phyloP scores from a whole-genome alignment of 2,329 filamentous ascomycete species.

The Hypoxylon sp. region DNA sequence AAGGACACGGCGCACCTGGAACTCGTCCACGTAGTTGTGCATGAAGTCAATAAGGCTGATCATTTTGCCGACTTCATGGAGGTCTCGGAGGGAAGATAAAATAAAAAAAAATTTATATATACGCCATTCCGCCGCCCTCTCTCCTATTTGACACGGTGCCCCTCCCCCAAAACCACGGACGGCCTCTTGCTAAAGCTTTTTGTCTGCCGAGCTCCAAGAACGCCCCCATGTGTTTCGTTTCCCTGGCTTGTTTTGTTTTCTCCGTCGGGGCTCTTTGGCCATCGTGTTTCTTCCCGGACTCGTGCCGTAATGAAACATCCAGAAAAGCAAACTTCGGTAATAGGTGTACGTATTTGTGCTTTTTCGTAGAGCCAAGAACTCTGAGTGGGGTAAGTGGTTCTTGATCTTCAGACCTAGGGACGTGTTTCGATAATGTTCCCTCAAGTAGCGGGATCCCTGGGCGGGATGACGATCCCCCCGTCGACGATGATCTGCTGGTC shows the following conservation, averaged over 20 bases:
- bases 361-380: too few species aligned
- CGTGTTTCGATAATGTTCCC: neutral
- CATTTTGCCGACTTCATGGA: neutral
- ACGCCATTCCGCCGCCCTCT: neutral
- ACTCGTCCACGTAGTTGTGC: neutral
- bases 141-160: constrained; percentile 19
- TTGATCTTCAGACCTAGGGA: neutral
- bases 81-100: too few species aligned
- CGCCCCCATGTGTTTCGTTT: constrained; percentile 11
- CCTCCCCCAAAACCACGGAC: neutral
- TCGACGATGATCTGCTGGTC: constrained; percentile 74
- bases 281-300: neutral
- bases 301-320: neutral
- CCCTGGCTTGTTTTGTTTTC: neutral
- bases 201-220: constrained; percentile 24
- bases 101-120: too few species aligned
- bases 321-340: too few species aligned
- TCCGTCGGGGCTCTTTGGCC: too few species aligned
- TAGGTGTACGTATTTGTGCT: too few species aligned
- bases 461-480: constrained; percentile 56
- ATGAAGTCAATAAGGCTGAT: neutral
- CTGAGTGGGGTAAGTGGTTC: neutral
- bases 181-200: constrained; percentile 5
- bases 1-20: neutral
- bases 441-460: constrained; percentile 21